Evolutionary conservation across 139 green algal species (phyloP).

Genomic region (Chlorella sp.): DNA sequence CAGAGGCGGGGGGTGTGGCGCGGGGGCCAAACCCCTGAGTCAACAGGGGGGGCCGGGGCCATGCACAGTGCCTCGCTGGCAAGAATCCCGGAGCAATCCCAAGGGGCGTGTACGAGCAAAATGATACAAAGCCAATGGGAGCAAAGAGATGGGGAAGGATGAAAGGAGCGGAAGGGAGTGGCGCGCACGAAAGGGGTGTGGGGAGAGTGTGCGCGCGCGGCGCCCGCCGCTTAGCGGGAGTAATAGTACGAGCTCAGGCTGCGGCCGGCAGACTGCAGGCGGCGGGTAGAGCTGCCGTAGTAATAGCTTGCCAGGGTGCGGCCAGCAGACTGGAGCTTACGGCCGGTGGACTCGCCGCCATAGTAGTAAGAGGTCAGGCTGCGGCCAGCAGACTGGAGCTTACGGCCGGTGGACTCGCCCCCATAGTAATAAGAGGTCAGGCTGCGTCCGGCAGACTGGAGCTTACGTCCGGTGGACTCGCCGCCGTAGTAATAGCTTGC

Average conservation of each 20-base stretch:
- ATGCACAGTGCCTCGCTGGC: too few species aligned
- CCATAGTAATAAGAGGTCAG: neutral
- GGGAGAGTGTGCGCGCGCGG: too few species aligned
- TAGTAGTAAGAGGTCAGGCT: neutral
- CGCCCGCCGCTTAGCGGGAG: neutral
- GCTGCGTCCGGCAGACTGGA: neutral
- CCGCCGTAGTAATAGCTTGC: neutral
- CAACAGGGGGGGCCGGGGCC: too few species aligned
- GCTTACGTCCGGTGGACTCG: neutral
- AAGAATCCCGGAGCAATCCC: too few species aligned
- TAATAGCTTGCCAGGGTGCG: neutral
- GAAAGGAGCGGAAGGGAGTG: too few species aligned
- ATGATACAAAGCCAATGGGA: too few species aligned
- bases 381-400: neutral
- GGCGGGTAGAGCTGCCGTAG: neutral
- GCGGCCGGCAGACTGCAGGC: neutral
- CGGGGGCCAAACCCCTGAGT: too few species aligned
- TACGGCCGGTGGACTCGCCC: neutral
- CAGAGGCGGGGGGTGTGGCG: too few species aligned
- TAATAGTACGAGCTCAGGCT: neutral
- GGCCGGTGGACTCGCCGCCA: neutral
- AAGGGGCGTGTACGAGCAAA: too few species aligned
- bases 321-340: neutral
- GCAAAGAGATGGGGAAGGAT: too few species aligned
- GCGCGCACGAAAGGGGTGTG: too few species aligned